phyloP scores from a whole-genome alignment of 345 rosid species.

The Citrus hindsii region DNA sequence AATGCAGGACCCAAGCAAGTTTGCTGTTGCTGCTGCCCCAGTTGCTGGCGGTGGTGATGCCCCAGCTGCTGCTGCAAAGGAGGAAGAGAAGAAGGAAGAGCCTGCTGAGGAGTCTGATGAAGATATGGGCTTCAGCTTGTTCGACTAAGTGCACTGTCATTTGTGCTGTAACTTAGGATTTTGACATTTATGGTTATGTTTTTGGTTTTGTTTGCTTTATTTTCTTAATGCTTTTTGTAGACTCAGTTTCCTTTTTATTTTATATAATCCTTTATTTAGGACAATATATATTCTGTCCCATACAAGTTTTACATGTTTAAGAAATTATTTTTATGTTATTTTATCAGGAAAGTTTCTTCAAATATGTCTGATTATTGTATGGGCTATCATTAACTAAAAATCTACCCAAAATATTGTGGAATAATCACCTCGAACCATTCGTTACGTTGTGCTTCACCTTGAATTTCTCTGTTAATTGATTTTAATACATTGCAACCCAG shows the following conservation, averaged over 20 bases:
- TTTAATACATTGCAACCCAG: too few relatives aligned
- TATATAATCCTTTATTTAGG: neutral
- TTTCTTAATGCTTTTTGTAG: neutral
- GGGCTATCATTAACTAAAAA: too few relatives aligned
- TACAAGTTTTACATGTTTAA: neutral
- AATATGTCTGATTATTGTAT: too few relatives aligned
- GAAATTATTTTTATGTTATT: too few relatives aligned
- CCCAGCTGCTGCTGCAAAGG: slow-evolving; percentile 43
- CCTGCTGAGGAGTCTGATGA: slow-evolving; percentile 86
- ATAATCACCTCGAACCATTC: too few relatives aligned
- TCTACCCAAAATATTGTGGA: too few relatives aligned
- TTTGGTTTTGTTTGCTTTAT: neutral
- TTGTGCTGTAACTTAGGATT: neutral
- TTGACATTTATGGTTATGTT: neutral
- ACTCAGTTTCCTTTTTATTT: neutral
- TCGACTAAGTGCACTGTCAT: slow-evolving; percentile 38
- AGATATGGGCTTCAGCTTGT: slow-evolving; percentile 82
- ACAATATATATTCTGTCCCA: neutral
- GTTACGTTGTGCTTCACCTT: too few relatives aligned
- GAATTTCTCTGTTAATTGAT: too few relatives aligned
- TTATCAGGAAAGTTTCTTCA: too few relatives aligned
- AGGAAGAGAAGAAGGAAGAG: slow-evolving; percentile 72
- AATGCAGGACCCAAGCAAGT: slow-evolving; percentile 80
- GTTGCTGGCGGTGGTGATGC: slow-evolving; percentile 29
- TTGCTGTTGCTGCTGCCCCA: slow-evolving; percentile 51